Evolutionary conservation across 2,329 filamentous ascomycete genomes (phyloP), one percentile per base, ranked within the genome.

Genomic region (Bipolaris zeicola): DNA sequence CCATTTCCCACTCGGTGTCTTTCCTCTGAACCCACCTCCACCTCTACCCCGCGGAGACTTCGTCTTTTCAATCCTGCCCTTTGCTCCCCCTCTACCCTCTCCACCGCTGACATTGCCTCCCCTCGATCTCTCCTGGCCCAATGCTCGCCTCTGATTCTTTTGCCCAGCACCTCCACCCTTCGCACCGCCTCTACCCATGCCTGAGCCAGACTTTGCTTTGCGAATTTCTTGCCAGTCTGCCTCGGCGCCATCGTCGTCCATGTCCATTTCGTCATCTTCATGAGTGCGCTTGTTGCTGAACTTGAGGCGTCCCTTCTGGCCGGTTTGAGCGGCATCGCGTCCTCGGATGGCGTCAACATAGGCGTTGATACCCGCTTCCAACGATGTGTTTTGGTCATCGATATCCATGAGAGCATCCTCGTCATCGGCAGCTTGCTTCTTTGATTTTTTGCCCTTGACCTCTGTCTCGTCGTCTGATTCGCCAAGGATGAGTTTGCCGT

Each of bases 401-500:
- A 81, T 78, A 66, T 92, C 84, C 84, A 89, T 89, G 65, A 84
- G 84, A 20, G 82, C 81, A 39, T 78, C 78, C 22, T 73, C 74
- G 37, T 76, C 72, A n/a, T 70, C 67, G 14, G 73, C 75, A 6
- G 71, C 69, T 11, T 55, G 47, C 22, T 60, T 62, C 41, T 44
- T 83, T 79, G 57, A 59, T 26, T 67, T 68, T 58, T 68, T 71
- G 34, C 65, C 66, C 59, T 69, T 72, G 38, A 38, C 52, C 22
- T 60, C 61, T 24, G 51, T 47, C 66, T 70, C 69, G 14, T 76
- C 67, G 16, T 76, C 77, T 5, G 83, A 81, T 18, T 79, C 80
- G 66, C 87, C 89, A 50, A 96, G 82, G 63, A 96, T 84, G 39
- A 96, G 84, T 78, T 93, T 95, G 60, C 91, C 91, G 72, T 96